Evolutionary conservation across 192 early-diverging fungal genomes (phyloP).

Genomic region (Backusella westeae): DNA sequence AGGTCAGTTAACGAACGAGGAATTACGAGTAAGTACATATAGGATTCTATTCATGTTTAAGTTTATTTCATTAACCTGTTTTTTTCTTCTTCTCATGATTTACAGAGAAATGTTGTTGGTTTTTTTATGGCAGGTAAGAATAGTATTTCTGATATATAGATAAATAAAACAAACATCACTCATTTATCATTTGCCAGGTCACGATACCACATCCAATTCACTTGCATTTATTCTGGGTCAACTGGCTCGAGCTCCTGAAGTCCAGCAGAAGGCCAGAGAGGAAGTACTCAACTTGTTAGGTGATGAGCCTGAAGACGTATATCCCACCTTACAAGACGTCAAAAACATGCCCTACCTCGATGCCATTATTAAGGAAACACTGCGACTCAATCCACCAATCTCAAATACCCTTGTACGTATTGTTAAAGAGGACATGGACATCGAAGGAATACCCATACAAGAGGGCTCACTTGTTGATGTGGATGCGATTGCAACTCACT

Average conservation of each 20-base stretch:
- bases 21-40: slow-evolving; percentile 26
- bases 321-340: slow-evolving; percentile 47
- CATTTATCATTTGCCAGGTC: slow-evolving; percentile 15
- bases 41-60: neutral
- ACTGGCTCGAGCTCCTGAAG: slow-evolving; percentile 45
- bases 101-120: slow-evolving; percentile 10
- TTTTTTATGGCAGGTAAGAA: slow-evolving; percentile 24
- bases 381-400: slow-evolving; percentile 15
- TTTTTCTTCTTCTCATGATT: neutral
- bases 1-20: slow-evolving; percentile 7
- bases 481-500: slow-evolving; percentile 15
- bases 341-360: slow-evolving; percentile 52
- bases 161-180: no score
- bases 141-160: neutral
- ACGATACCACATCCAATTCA: slow-evolving; percentile 58
- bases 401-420: neutral
- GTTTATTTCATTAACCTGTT: neutral
- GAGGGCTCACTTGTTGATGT: slow-evolving; percentile 17
- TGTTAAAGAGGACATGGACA: slow-evolving; percentile 18
- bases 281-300: slow-evolving; percentile 54
- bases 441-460: slow-evolving; percentile 20
- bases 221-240: slow-evolving; percentile 46
- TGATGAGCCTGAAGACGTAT: slow-evolving; percentile 46
- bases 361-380: slow-evolving; percentile 47
- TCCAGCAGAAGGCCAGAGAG: slow-evolving; percentile 54